Base-by-base conservation (phyloP, 179 eudicot genomes). In the Actinidia chinensis region DNA sequence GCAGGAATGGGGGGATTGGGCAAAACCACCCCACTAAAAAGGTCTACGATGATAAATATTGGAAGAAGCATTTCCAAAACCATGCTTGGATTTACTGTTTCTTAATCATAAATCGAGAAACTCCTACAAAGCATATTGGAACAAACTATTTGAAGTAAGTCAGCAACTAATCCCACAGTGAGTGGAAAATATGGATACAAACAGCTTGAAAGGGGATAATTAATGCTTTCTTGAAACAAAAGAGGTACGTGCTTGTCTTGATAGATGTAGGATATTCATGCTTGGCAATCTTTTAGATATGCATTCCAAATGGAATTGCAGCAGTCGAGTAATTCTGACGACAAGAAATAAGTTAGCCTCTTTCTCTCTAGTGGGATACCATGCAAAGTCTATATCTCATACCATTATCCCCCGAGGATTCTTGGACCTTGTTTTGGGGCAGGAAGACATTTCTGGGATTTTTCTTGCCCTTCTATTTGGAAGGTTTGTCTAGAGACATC, bases 1-100 rank as follows among this genome's bases (percentile, higher is more conserved):
- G 70, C 58, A 4, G 84, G 81, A 46, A 77, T 73, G 78, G 84
- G 78, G 5, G 84, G 84, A 0, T 4, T 81, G 36, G 84, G 81
- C 13, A 81, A 81, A 67, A 77, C 81, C 48, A 73, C 84, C 9
- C 84, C 73, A 67, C 66, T 0, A 81, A 68, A 43, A 77, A 65
- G 56, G 75, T 73, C 2, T 81, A 22, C 8, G 78, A 77, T 55
- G 50, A 73, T 42, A n/a, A 8, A 7, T 54, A 3, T 7, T 76
- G 73, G 59, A 73, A 74, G 56, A 47, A 68, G n/a, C 23, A 40
- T 3, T 77, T 81, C 44, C 33, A 65, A 1, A 64, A 10, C 64
- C 77, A 56, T 36, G 81, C 75, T 22, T 81, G 81, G 84, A 66
- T 81, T 9, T n/a, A 72, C 84, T n/a, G 78, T 77, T 9, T 77